phyloP scores from a whole-genome alignment of 2,329 filamentous ascomycete species.

The Fonsecaea monophora region DNA sequence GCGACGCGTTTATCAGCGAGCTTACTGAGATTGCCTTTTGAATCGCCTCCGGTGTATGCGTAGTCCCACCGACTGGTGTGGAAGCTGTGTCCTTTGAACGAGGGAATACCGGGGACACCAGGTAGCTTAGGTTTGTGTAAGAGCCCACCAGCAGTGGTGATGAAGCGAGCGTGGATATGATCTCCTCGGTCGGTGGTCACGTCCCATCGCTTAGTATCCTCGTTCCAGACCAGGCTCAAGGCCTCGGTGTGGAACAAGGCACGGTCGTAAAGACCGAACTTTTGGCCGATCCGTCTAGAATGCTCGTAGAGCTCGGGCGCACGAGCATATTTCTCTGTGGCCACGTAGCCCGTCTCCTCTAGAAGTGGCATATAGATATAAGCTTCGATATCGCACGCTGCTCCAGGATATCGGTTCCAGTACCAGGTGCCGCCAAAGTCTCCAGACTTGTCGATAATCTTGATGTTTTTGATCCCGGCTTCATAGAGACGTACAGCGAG shows the following conservation, averaged over 20 bases:
- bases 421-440: slow-evolving; percentile 40
- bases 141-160: slow-evolving; percentile 51
- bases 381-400: slow-evolving; percentile 64
- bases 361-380: slow-evolving; percentile 43
- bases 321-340: slow-evolving; percentile 28
- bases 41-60: slow-evolving; percentile 48
- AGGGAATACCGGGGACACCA: slow-evolving; percentile 36
- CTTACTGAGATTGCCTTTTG: slow-evolving; percentile 49
- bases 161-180: slow-evolving; percentile 47
- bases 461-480: slow-evolving; percentile 22
- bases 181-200: slow-evolving; percentile 41
- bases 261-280: slow-evolving; percentile 21
- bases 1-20: slow-evolving; percentile 29
- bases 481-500: slow-evolving; percentile 28
- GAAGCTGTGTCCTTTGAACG: slow-evolving; percentile 40
- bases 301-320: slow-evolving; percentile 22
- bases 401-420: slow-evolving; percentile 41
- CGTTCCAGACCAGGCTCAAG: slow-evolving; percentile 25
- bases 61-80: slow-evolving; percentile 48
- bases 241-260: slow-evolving; percentile 30
- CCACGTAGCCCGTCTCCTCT: slow-evolving; percentile 31
- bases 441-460: slow-evolving; percentile 45
- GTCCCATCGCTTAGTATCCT: slow-evolving; percentile 44
- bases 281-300: slow-evolving; percentile 15
- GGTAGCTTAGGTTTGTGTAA: slow-evolving; percentile 59